A percentile compares a stretch with the other conserved stretches of the same genome.
These are phyloP conservation scores for Chenopodium formosanum DNA, from an alignment of 148 eudicot species.

Conservation along the genomic window DNA sequence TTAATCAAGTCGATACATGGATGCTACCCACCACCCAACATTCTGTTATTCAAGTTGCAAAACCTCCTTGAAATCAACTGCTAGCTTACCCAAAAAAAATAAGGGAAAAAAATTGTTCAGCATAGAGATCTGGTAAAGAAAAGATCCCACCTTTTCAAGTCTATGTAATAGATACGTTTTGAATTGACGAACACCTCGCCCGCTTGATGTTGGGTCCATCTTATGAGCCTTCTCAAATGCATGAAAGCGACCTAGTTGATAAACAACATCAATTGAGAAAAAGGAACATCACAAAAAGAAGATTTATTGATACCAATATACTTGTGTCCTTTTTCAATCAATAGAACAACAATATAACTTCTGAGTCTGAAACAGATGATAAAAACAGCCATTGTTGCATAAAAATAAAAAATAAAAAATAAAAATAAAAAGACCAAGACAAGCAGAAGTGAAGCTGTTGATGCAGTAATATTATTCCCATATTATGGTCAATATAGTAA, in stretches of 20 bases:
- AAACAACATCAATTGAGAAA: constrained; percentile 8
- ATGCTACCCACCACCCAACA: neutral
- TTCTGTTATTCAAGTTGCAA: neutral
- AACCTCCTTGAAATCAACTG: neutral
- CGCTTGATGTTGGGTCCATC: constrained; percentile 80
- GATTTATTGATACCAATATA: neutral
- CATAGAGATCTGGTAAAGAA: constrained; percentile 5
- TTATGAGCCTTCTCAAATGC: constrained; percentile 92
- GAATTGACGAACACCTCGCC: constrained; percentile 96
- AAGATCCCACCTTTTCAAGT: constrained; percentile 67
- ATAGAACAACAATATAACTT: neutral
- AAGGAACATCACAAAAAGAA: constrained; percentile 14
- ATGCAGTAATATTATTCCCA: neutral
- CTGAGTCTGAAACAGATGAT: neutral
- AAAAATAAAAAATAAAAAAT: neutral
- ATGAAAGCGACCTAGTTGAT: constrained; percentile 80
- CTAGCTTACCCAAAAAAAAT: neutral
- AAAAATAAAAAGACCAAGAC: neutral
- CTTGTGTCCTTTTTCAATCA: neutral
- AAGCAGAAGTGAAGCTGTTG: neutral
- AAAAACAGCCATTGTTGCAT: neutral
- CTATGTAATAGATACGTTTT: constrained; percentile 87
- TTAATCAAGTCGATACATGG: neutral
- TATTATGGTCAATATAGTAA: neutral
- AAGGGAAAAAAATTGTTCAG: neutral